Base-by-base conservation (phyloP, 2,329 filamentous ascomycete genomes). In the Colletotrichum trifolii region DNA sequence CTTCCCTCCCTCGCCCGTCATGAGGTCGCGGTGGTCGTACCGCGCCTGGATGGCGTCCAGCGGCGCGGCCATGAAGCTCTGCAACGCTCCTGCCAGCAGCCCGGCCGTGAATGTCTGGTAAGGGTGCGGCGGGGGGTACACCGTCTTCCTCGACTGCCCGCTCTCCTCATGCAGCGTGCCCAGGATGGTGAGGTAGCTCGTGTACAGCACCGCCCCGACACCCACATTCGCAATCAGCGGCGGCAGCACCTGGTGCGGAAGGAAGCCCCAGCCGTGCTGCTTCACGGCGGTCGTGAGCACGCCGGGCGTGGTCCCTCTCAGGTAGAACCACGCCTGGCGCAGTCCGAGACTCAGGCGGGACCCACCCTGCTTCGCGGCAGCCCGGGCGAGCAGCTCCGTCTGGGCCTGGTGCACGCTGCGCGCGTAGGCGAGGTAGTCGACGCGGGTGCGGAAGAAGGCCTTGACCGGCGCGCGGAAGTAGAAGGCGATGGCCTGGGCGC, bases 381-480 rank as follows among this genome's bases (percentile, higher is more conserved):
- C 78, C 64, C 74, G 74, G 48, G 76, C 70, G 47, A 82, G 70
- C 25, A 74, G 62, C 54, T 77, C 71, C 2, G 75, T 76, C 63
- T 83, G 81, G 40, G 82, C 78, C 68, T 85, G 77, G 66, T 87
- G 84, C 3, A 87, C 73, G 13, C 75, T 81, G 35, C 86, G 81
- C 3, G 85, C 86, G 67, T 87, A 88, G 2, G 85, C 85, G 15
- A 88, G 82, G 70, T 94, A 97, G 81, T 97, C 94, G 68, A 97
- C 93, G 64, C 94, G 84, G 1, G 92, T 94, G 67, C 93, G 88
- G 79, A 97, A 97, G 75, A 97, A 97, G 13, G 94, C 92, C 78
- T 97, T 97, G 57, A 94, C 91, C 1, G 94, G 94, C 0, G 93
- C 93, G 61, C 94, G 86, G 75, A 97, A 97, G 79, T 97, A 97